Percentiles rank a stretch among this genome's conserved stretches.
These are phyloP conservation scores for Geranomyces michiganensis DNA, from an alignment of 192 early-diverging fungal genomes.

Conservation along the genomic window DNA sequence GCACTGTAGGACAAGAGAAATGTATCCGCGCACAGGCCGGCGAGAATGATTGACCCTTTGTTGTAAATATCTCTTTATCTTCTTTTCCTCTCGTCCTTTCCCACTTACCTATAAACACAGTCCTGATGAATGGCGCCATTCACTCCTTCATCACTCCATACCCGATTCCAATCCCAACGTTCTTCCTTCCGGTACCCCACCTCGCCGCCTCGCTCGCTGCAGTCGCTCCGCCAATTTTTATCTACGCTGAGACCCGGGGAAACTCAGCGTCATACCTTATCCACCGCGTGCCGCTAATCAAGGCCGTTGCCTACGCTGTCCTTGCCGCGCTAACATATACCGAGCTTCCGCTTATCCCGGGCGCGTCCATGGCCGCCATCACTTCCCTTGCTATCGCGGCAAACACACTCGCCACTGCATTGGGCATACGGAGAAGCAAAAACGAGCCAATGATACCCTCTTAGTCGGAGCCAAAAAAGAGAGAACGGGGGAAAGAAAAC, in stretches of 20 bases:
- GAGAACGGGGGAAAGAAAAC: no score
- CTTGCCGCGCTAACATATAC: neutral
- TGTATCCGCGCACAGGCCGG: no score
- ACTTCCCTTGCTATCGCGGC: neutral
- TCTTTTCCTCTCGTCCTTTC: neutral
- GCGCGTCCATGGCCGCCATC: neutral
- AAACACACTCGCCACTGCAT: neutral
- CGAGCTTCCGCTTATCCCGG: neutral
- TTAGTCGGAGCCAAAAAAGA: neutral
- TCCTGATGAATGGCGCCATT: conserved; percentile 2
- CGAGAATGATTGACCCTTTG: neutral
- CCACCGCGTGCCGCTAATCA: conserved; percentile 1
- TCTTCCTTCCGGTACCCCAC: neutral
- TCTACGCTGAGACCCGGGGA: neutral
- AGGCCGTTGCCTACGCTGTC: neutral
- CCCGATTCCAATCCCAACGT: neutral
- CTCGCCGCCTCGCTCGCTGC: neutral
- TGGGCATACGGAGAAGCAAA: neutral
- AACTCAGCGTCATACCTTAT: neutral
- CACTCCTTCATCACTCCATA: neutral
- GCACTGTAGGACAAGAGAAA: no score
- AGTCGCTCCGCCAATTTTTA: neutral
- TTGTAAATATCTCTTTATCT: neutral
- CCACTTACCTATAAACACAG: neutral
- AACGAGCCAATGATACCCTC: conserved; percentile 8